Evolutionary conservation across 176 grass and related monocot species (phyloP).

Genomic region (Oryza nivara): DNA sequence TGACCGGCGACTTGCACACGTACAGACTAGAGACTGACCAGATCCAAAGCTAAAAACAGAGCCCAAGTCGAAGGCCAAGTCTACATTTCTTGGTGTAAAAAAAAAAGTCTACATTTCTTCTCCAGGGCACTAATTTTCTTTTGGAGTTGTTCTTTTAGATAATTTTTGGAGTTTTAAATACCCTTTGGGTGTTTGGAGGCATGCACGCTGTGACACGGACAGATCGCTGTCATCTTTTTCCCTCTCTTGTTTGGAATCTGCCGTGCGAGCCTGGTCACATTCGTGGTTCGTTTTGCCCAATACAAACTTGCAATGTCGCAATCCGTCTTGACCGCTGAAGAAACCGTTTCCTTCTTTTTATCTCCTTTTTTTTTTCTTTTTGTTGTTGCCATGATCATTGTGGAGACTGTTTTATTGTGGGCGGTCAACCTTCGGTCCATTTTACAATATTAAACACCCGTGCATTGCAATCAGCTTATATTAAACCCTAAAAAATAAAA

Average conservation of each 20-base stretch:
- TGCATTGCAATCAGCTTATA: too few relatives aligned
- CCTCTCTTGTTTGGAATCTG: not conserved
- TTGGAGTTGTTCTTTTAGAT: too few relatives aligned
- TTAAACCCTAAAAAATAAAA: too few relatives aligned
- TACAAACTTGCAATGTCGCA: not conserved
- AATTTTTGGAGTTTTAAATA: too few relatives aligned
- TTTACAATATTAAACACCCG: not conserved
- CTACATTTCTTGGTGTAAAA: too few relatives aligned
- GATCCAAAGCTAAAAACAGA: not conserved
- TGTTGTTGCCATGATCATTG: not conserved
- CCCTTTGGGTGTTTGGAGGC: not conserved
- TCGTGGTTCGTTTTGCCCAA: not conserved
- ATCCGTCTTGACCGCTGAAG: not conserved
- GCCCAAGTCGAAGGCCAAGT: not conserved
- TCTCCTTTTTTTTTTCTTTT: not conserved
- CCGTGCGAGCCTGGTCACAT: slow-evolving; percentile 9
- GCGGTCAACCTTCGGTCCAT: not conserved
- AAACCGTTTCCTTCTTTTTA: not conserved
- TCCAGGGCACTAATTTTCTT: too few relatives aligned
- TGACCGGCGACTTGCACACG: not conserved
- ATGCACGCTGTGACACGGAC: not conserved
- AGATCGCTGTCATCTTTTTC: not conserved
- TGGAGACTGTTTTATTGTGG: not conserved
- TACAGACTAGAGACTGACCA: not conserved
- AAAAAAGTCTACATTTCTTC: too few relatives aligned